Conservation (phyloP, 441 rosid genomes). For the Syzygium syzygioides region DNA sequence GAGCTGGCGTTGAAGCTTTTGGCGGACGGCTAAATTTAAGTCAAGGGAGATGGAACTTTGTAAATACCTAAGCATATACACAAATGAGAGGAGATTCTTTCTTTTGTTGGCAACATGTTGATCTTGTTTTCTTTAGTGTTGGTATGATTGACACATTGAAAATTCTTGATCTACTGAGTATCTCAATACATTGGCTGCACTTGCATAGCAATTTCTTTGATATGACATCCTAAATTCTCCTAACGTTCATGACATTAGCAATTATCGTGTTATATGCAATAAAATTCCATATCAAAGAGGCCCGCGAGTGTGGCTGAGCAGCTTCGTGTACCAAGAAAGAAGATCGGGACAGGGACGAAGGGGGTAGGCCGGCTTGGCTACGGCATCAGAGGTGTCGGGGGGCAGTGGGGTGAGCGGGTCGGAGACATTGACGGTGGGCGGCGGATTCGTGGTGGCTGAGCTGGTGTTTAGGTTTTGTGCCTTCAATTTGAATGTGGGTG, state of each 20-base stretch:
- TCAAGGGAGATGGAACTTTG: not conserved
- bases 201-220: not conserved
- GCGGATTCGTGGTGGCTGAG: not conserved
- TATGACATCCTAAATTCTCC: not conserved
- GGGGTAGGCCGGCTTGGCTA: not conserved
- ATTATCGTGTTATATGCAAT: not conserved
- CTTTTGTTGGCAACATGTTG: not conserved
- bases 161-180: not conserved
- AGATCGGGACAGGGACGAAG: not conserved
- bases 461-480: not conserved
- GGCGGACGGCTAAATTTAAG: slow-evolving; percentile 10
- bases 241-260: not conserved
- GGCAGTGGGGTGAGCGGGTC: no score
- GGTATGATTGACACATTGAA: not conserved
- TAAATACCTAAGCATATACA: not conserved
- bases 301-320: not conserved
- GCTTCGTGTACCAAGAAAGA: not conserved
- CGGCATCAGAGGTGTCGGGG: not conserved
- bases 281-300: not conserved
- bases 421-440: not conserved
- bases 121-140: not conserved
- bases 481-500: not conserved
- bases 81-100: not conserved
- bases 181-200: not conserved
- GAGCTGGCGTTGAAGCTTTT: slow-evolving; percentile 61